Conservation (phyloP, 1,284 basidiomycete species). For the Sparassis latifolia region DNA sequence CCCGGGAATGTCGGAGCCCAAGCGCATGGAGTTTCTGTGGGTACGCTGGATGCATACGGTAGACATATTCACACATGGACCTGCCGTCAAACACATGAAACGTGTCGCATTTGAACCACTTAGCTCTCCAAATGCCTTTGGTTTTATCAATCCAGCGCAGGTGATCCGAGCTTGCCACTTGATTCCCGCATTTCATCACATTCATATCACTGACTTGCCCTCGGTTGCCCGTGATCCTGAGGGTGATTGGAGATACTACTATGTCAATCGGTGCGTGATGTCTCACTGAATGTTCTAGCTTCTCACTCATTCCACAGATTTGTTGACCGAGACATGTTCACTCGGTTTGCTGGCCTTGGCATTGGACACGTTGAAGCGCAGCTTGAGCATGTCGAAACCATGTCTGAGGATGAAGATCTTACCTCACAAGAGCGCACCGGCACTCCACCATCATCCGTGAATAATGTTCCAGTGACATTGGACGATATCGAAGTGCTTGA, state of each 20-base stretch:
- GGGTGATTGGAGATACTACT: slow-evolving; percentile 12
- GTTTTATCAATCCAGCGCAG: slow-evolving; percentile 18
- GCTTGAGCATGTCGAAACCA: not conserved
- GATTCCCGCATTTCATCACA: slow-evolving; percentile 17
- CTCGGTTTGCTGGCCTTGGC: slow-evolving; percentile 19
- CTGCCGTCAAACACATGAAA: slow-evolving; percentile 5
- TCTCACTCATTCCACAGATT: slow-evolving; percentile 10
- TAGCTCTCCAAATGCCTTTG: slow-evolving; percentile 10
- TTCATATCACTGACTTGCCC: slow-evolving; percentile 5
- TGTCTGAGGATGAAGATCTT: not conserved
- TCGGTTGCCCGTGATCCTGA: slow-evolving; percentile 4
- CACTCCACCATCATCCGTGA: not conserved
- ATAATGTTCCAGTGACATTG: no score
- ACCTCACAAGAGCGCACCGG: not conserved
- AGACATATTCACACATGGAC: slow-evolving; percentile 3
- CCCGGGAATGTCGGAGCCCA: slow-evolving; percentile 3
- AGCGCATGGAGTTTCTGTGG: slow-evolving; percentile 19
- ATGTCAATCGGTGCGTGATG: slow-evolving; percentile 14
- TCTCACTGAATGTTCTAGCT: not conserved
- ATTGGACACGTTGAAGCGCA: slow-evolving; percentile 13
- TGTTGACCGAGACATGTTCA: slow-evolving; percentile 24
- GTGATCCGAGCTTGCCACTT: slow-evolving; percentile 20
- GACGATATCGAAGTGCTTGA: not conserved
- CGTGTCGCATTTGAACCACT: slow-evolving; percentile 6
- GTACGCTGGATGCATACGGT: slow-evolving; percentile 21